phyloP scores from a whole-genome alignment of 1,284 basidiomycete species.

The Ceratobasidium sp. region DNA sequence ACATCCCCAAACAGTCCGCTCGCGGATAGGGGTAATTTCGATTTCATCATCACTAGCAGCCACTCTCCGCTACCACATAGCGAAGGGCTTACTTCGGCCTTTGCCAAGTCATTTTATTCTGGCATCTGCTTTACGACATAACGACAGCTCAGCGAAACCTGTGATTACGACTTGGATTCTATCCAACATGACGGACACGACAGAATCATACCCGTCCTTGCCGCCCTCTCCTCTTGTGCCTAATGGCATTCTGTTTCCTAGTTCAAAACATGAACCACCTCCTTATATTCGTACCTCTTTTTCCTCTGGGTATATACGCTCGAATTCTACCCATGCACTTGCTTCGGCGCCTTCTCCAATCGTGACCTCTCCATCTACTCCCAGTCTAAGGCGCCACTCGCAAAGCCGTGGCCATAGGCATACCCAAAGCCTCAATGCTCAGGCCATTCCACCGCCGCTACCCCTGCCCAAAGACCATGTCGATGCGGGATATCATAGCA shows the following conservation, averaged over 20 bases:
- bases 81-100: neutral
- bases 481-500: slow-evolving; percentile 25
- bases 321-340: neutral
- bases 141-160: neutral
- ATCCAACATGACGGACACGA: slow-evolving; percentile 2
- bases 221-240: slow-evolving; percentile 6
- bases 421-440: slow-evolving; percentile 40
- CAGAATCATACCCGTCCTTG: slow-evolving; percentile 15
- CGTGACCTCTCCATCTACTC: slow-evolving; percentile 12
- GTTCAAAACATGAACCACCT: neutral
- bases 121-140: slow-evolving; percentile 4
- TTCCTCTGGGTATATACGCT: slow-evolving; percentile 30
- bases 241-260: neutral
- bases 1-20: neutral
- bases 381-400: slow-evolving; percentile 31
- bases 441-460: slow-evolving; percentile 37
- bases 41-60: neutral
- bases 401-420: slow-evolving; percentile 44
- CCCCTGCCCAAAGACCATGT: slow-evolving; percentile 40
- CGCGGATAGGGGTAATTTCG: slow-evolving; percentile 36
- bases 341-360: neutral
- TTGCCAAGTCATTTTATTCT: slow-evolving; percentile 9
- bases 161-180: neutral
- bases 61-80: slow-evolving; percentile 9
- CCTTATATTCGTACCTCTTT: slow-evolving; percentile 33